phyloP scores from a whole-genome alignment of 2,329 filamentous ascomycete species.

The Hypoxylon sp. region DNA sequence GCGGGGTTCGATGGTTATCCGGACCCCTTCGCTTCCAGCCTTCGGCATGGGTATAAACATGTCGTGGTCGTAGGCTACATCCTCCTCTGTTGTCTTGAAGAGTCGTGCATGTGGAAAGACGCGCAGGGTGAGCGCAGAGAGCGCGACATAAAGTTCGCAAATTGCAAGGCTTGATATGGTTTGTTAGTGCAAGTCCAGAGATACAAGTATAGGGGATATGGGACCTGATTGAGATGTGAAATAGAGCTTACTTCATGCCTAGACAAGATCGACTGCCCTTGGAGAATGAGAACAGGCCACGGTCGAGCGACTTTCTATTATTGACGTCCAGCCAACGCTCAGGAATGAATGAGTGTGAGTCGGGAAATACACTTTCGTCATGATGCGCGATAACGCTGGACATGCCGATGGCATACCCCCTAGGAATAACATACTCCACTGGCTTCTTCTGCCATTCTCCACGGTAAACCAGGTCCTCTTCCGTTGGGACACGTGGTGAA shows the following conservation, averaged over 20 bases:
- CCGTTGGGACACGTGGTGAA: constrained; percentile 47
- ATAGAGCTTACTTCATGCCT: constrained; percentile 54
- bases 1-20: constrained; percentile 16
- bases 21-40: constrained; percentile 36
- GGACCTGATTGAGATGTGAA: background rate
- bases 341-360: constrained; percentile 56
- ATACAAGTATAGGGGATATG: background rate
- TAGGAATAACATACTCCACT: constrained; percentile 53
- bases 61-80: constrained; percentile 51
- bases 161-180: constrained; percentile 23
- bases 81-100: constrained; percentile 48
- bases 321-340: constrained; percentile 58
- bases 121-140: constrained; percentile 47
- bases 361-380: constrained; percentile 55
- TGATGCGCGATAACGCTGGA: constrained; percentile 57
- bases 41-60: constrained; percentile 45
- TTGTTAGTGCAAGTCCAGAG: constrained; percentile 1
- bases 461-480: constrained; percentile 52
- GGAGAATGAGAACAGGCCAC: constrained; percentile 58
- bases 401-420: constrained; percentile 57
- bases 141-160: constrained; percentile 49
- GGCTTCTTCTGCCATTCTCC: constrained; percentile 45
- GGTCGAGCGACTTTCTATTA: constrained; percentile 52
- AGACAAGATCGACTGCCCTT: constrained; percentile 59
- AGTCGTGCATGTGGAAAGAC: constrained; percentile 49